These are phyloP conservation scores for Penicillium decumbens DNA, from an alignment of 2,329 filamentous ascomycete species.

Conservation along the genomic window DNA sequence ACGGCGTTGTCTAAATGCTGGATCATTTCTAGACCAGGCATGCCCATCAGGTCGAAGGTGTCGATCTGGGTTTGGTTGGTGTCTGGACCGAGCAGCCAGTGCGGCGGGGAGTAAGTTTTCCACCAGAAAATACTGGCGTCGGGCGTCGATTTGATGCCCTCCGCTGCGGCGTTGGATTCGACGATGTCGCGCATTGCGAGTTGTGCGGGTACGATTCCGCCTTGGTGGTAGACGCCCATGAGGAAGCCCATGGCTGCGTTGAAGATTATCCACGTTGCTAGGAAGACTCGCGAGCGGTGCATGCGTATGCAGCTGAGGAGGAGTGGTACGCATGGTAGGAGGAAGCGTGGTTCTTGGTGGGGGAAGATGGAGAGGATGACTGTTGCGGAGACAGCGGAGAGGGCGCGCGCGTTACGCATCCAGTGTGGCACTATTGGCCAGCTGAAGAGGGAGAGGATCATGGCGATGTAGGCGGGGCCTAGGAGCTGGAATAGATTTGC, in stretches of 20 bases:
- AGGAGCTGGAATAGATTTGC: conserved; percentile 68
- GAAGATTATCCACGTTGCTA: conserved; percentile 47
- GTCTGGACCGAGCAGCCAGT: conserved; percentile 47
- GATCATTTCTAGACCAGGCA: conserved; percentile 40
- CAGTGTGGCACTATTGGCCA: conserved; percentile 27
- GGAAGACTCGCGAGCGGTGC: conserved; percentile 40
- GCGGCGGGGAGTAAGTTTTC: conserved; percentile 53
- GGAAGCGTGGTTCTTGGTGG: conserved; percentile 52
- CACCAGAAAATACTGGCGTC: conserved; percentile 48
- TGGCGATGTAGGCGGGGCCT: conserved; percentile 61
- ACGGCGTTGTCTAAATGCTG: conserved; percentile 34
- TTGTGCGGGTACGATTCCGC: conserved; percentile 49
- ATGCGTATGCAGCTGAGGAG: conserved; percentile 47
- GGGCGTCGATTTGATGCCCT: conserved; percentile 23
- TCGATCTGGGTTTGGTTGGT: conserved; percentile 31
- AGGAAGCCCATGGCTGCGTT: conserved; percentile 47
- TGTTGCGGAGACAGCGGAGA: conserved; percentile 44
- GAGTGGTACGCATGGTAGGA: conserved; percentile 50
- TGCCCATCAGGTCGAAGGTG: conserved; percentile 49
- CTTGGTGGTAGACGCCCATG: conserved; percentile 53
- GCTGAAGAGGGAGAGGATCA: conserved; percentile 47
- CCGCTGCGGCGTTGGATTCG: conserved; percentile 22
- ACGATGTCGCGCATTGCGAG: conserved; percentile 43
- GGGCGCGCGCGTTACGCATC: conserved; percentile 38
- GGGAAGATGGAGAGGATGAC: conserved; percentile 44